phyloP scores from a whole-genome alignment of 129 eudicot species.

The Ambrosia trifida region DNA sequence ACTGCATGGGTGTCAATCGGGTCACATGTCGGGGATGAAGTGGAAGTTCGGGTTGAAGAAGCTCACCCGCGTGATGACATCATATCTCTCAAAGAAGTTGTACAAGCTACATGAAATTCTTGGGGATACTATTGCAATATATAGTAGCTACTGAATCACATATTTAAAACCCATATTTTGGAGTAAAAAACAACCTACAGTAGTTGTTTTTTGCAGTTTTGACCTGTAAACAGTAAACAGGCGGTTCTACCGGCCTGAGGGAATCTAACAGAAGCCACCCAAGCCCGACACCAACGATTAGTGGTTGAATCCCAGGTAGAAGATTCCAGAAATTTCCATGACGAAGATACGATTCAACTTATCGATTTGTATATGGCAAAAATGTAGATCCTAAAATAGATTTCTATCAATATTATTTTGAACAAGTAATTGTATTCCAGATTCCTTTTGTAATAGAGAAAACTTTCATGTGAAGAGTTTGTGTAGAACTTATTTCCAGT shows the following conservation, averaged over 20 bases:
- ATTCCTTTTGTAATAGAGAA: conserved; percentile 3
- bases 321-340: conserved; percentile 15
- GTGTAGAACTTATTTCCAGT: neutral
- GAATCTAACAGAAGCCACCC: neutral
- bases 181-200: conserved; percentile 14
- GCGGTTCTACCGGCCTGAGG: neutral
- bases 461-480: neutral
- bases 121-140: conserved; percentile 16
- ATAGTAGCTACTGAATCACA: conserved; percentile 1
- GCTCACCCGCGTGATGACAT: conserved; percentile 85
- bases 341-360: conserved; percentile 9
- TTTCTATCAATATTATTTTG: neutral
- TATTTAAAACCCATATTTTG: neutral
- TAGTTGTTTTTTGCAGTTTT: conserved; percentile 28
- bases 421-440: neutral
- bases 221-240: conserved; percentile 28
- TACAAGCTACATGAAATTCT: conserved; percentile 26
- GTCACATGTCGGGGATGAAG: conserved; percentile 79
- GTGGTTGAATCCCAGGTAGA: conserved; percentile 5
- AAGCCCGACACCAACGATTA: conserved; percentile 6
- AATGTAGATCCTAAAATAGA: conserved; percentile 7
- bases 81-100: conserved; percentile 65
- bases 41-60: conserved; percentile 68
- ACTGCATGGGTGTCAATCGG: conserved; percentile 72
- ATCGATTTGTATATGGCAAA: conserved; percentile 4